Conservation (phyloP, 2,329 filamentous ascomycete species). For the Claviceps sp. region DNA sequence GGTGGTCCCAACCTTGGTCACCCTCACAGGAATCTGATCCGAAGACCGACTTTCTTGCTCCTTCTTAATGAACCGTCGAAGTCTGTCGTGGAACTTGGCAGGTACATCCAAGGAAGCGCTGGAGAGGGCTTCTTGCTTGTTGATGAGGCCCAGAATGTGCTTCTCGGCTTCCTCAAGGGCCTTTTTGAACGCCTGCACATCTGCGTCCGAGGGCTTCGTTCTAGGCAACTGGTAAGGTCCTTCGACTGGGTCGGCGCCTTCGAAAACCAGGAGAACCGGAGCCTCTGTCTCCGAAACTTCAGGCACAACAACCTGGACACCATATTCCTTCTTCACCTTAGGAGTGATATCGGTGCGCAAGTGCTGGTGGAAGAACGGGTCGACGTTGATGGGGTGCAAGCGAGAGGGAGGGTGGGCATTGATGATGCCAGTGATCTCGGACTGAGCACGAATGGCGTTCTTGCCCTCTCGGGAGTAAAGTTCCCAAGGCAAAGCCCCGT, state of each 20-base stretch:
- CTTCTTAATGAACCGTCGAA: slow-evolving; percentile 49
- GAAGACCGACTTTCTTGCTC: slow-evolving; percentile 45
- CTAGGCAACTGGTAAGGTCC: slow-evolving; percentile 41
- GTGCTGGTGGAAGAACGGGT: slow-evolving; percentile 68
- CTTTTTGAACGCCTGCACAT: slow-evolving; percentile 40
- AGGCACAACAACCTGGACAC: slow-evolving; percentile 62
- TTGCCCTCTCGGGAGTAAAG: slow-evolving; percentile 79
- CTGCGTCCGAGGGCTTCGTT: slow-evolving; percentile 34
- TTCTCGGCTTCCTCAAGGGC: slow-evolving; percentile 41
- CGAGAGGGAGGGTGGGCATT: slow-evolving; percentile 60
- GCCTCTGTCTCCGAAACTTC: slow-evolving; percentile 44
- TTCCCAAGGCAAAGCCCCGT: slow-evolving; percentile 69
- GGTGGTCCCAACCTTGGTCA: slow-evolving; percentile 43
- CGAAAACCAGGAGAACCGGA: slow-evolving; percentile 61
- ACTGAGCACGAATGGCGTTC: slow-evolving; percentile 62
- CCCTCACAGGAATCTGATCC: slow-evolving; percentile 46
- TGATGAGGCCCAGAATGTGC: slow-evolving; percentile 44
- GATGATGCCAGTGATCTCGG: slow-evolving; percentile 62
- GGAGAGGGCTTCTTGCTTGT: slow-evolving; percentile 42
- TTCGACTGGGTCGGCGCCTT: slow-evolving; percentile 41
- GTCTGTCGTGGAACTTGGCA: slow-evolving; percentile 49
- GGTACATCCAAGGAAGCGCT: slow-evolving; percentile 43
- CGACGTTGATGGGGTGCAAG: slow-evolving; percentile 52
- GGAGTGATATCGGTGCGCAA: slow-evolving; percentile 51
- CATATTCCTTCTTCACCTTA: slow-evolving; percentile 51